phyloP scores from a whole-genome alignment of 352 stramenopile species.

The Plasmopara halstedii region DNA sequence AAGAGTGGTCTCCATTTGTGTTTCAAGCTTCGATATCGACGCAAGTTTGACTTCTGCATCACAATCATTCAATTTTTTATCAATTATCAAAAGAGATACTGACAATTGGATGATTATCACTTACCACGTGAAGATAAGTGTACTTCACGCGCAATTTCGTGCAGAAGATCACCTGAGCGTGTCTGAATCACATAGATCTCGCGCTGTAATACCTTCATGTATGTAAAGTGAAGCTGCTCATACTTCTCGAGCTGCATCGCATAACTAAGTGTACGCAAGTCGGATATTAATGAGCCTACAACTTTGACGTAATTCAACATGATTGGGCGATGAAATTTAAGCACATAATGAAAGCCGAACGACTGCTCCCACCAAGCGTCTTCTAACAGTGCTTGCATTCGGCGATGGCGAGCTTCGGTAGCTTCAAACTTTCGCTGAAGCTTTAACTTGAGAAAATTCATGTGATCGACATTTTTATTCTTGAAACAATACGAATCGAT shows the following conservation, averaged over 20 bases:
- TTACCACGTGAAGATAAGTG: slow-evolving; percentile 37
- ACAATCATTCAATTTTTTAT: too few species aligned
- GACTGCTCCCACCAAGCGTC: slow-evolving; percentile 80
- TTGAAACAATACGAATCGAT: slow-evolving; percentile 84
- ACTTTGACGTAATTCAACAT: slow-evolving; percentile 65
- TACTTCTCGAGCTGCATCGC: slow-evolving; percentile 78
- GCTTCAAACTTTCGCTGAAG: slow-evolving; percentile 66
- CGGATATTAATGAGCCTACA: slow-evolving; percentile 52
- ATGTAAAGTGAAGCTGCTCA: slow-evolving; percentile 54
- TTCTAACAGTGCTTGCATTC: slow-evolving; percentile 51
- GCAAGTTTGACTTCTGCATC: slow-evolving; percentile 37
- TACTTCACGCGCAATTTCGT: slow-evolving; percentile 57
- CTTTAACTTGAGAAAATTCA: slow-evolving; percentile 72
- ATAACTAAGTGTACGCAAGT: slow-evolving; percentile 60
- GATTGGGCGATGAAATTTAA: slow-evolving; percentile 62
- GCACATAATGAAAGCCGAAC: slow-evolving; percentile 46
- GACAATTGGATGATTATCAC: too few species aligned
- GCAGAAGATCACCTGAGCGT: slow-evolving; percentile 46
- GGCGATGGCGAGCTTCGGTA: slow-evolving; percentile 32
- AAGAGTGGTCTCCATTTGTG: slow-evolving; percentile 61
- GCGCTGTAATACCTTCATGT: slow-evolving; percentile 69
- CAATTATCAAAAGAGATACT: too few species aligned
- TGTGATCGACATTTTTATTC: slow-evolving; percentile 76
- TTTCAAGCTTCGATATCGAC: slow-evolving; percentile 48
- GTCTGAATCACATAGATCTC: slow-evolving; percentile 76